phyloP scores from a whole-genome alignment of 2,329 filamentous ascomycete genomes.

The Bretziella fagacearum region DNA sequence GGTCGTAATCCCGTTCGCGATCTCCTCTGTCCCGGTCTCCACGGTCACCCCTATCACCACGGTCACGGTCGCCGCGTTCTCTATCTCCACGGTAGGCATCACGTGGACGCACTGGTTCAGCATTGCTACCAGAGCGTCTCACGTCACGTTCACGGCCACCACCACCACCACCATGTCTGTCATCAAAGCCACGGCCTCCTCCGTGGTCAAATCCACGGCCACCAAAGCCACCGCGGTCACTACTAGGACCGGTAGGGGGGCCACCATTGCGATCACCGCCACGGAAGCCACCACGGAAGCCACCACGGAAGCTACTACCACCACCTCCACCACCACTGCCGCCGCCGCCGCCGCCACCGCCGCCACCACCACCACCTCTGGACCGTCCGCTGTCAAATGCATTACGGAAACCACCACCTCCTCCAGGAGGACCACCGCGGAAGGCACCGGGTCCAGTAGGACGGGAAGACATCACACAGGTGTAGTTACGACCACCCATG shows the following conservation, averaged over 20 bases:
- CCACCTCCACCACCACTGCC: conserved; percentile 29
- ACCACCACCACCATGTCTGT: conserved; percentile 34
- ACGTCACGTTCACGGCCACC: conserved; percentile 23
- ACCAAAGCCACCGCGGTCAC: conserved; percentile 29
- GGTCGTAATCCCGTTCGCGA: conserved; percentile 28
- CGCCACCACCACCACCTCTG: conserved; percentile 30
- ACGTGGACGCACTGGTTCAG: conserved; percentile 50
- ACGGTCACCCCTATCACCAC: conserved; percentile 25
- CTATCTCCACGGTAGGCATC: conserved; percentile 27
- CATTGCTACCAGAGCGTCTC: conserved; percentile 56
- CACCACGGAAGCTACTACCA: conserved; percentile 33
- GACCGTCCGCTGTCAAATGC: conserved; percentile 31
- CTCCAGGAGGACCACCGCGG: conserved; percentile 38
- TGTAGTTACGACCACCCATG: conserved; percentile 82
- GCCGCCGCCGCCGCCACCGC: conserved; percentile 35
- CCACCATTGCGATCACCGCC: conserved; percentile 24
- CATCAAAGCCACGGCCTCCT: conserved; percentile 36
- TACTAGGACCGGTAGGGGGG: conserved; percentile 39
- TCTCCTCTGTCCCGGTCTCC: conserved; percentile 17
- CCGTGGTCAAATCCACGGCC: conserved; percentile 30
- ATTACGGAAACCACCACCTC: conserved; percentile 23
- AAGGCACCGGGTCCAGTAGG: conserved; percentile 46
- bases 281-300: conserved; percentile 23
- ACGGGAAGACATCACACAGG: conserved; percentile 57
- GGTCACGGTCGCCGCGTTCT: conserved; percentile 25